Conservation (phyloP, 1,139 yeast genomes). For the Zygosaccharomyces pseudobailii region DNA sequence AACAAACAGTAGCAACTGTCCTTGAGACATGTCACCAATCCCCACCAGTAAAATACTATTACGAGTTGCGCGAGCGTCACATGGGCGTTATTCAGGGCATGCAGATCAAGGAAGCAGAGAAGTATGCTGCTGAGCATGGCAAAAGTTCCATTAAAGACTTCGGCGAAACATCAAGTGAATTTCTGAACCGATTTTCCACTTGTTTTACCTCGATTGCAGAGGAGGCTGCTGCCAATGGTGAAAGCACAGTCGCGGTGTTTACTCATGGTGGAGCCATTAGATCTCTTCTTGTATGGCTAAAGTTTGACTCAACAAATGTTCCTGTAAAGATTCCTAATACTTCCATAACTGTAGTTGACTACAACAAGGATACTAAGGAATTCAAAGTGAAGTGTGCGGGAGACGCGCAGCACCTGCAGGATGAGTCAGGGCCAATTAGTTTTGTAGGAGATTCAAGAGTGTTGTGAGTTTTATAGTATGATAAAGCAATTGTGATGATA, state of each 20-base stretch:
- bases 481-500: neutral
- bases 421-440: conserved; percentile 27
- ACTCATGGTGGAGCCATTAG: conserved; percentile 88
- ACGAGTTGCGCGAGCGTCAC: conserved; percentile 60
- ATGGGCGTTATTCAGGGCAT: conserved; percentile 84
- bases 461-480: neutral
- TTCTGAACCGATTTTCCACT: conserved; percentile 46
- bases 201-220: conserved; percentile 47
- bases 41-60: conserved; percentile 23
- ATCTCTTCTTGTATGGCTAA: conserved; percentile 42
- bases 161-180: conserved; percentile 50
- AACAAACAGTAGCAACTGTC: conserved; percentile 46
- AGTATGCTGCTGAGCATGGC: conserved; percentile 47
- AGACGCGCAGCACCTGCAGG: conserved; percentile 60
- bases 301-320: conserved; percentile 43
- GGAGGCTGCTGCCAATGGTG: conserved; percentile 32
- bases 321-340: conserved; percentile 55
- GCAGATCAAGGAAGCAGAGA: conserved; percentile 61
- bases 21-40: conserved; percentile 31
- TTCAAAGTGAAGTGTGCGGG: conserved; percentile 53
- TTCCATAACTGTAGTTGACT: conserved; percentile 61
- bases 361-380: conserved; percentile 36
- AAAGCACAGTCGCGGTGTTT: conserved; percentile 53
- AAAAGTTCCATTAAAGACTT: conserved; percentile 42
- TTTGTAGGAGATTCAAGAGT: conserved; percentile 1